These are phyloP conservation scores for Mycena alexandri DNA, from an alignment of 768 basidiomycete species.

Conservation along the genomic window DNA sequence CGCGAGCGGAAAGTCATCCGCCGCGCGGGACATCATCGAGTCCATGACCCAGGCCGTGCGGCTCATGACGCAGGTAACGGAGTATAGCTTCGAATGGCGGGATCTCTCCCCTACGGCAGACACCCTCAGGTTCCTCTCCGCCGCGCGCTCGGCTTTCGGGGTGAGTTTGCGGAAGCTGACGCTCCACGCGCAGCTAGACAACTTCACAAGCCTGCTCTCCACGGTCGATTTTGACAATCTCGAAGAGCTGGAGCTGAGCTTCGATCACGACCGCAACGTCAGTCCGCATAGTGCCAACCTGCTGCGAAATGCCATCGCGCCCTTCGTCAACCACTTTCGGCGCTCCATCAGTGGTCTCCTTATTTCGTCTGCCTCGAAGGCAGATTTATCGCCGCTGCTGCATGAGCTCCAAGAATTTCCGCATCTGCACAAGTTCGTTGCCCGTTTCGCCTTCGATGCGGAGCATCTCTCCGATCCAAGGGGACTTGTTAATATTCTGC, in stretches of 20 bases:
- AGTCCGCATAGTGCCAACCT: slow-evolving; percentile 26
- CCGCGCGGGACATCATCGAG: slow-evolving; percentile 42
- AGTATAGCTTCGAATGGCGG: slow-evolving; percentile 54
- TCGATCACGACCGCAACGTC: slow-evolving; percentile 44
- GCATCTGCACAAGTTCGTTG: slow-evolving; percentile 25
- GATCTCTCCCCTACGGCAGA: slow-evolving; percentile 50
- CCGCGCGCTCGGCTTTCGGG: slow-evolving; percentile 45
- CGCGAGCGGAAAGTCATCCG: slow-evolving; percentile 15
- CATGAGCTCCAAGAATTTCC: slow-evolving; percentile 43
- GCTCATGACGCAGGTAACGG: slow-evolving; percentile 50
- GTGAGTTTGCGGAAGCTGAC: slow-evolving; percentile 50
- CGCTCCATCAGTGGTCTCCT: slow-evolving; percentile 46
- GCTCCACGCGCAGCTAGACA: slow-evolving; percentile 46
- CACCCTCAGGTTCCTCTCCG: slow-evolving; percentile 46
- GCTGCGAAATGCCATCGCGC: slow-evolving; percentile 44
- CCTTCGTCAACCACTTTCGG: slow-evolving; percentile 48
- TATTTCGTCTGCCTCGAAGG: slow-evolving; percentile 48
- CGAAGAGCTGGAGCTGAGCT: slow-evolving; percentile 50
- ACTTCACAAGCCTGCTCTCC: slow-evolving; percentile 32
- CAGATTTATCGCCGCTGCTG: slow-evolving; percentile 52
- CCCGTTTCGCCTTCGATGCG: slow-evolving; percentile 22
- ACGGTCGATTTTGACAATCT: slow-evolving; percentile 50
- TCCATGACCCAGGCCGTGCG: slow-evolving; percentile 49
- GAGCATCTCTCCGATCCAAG: slow-evolving; percentile 26
- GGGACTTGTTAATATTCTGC: slow-evolving; percentile 19